phyloP scores from a whole-genome alignment of 345 rosid genomes.

The Camelina hispida region DNA sequence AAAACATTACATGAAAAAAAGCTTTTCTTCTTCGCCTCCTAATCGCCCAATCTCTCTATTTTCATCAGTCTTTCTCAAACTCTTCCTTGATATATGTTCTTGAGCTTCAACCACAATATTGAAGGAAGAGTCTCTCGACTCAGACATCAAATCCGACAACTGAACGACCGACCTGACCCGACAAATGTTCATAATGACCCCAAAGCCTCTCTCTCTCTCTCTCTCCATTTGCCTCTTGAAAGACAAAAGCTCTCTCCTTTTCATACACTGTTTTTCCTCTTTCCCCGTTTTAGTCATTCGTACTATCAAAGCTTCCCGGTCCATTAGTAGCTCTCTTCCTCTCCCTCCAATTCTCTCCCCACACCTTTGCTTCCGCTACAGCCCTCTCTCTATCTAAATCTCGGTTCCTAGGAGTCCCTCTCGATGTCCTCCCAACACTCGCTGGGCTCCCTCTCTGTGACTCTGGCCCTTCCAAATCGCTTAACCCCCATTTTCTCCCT shows the following conservation, averaged over 20 bases:
- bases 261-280: slow-evolving; percentile 35
- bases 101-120: slow-evolving; percentile 36
- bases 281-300: slow-evolving; percentile 60
- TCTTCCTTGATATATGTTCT: slow-evolving; percentile 23
- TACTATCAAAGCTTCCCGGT: slow-evolving; percentile 68
- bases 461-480: slow-evolving; percentile 66
- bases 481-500: slow-evolving; percentile 77
- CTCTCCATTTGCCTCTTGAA: slow-evolving; percentile 24
- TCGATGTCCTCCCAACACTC: slow-evolving; percentile 62
- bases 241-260: slow-evolving; percentile 21
- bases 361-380: slow-evolving; percentile 95
- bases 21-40: background rate
- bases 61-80: slow-evolving; percentile 3
- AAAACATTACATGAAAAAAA: slow-evolving; percentile 24
- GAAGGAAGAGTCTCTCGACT: slow-evolving; percentile 43
- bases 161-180: slow-evolving; percentile 36
- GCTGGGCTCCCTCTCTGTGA: slow-evolving; percentile 79
- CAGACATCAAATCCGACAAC: slow-evolving; percentile 43
- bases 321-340: slow-evolving; percentile 71
- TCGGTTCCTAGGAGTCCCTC: slow-evolving; percentile 77
- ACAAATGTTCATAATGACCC: slow-evolving; percentile 35
- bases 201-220: slow-evolving; percentile 18
- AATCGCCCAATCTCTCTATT: slow-evolving; percentile 11
- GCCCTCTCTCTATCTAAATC: slow-evolving; percentile 96
- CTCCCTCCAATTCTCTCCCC: slow-evolving; percentile 99